Conservation (phyloP, 768 basidiomycete species). For the Rickenella mellea region DNA sequence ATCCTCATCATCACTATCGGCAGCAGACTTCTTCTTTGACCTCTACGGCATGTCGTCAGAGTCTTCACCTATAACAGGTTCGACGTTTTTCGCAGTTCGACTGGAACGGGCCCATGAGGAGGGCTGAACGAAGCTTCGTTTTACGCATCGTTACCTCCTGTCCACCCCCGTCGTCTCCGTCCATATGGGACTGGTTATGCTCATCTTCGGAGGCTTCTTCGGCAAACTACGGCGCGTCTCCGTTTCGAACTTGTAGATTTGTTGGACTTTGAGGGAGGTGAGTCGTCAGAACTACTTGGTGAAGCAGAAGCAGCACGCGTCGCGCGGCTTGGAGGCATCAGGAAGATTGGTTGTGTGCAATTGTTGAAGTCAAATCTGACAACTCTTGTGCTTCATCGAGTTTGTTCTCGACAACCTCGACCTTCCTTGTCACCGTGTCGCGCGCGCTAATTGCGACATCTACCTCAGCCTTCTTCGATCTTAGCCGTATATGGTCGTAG, state of each 20-base stretch:
- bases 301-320: conserved; percentile 47
- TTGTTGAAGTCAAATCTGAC: background rate
- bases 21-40: conserved; percentile 37
- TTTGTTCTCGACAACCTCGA: conserved; percentile 46
- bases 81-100: background rate
- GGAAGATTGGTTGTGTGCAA: background rate
- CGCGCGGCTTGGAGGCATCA: conserved; percentile 63
- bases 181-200: background rate
- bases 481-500: conserved; percentile 91
- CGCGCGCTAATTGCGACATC: conserved; percentile 83
- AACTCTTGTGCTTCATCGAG: background rate
- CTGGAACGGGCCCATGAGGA: background rate
- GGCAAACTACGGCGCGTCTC: conserved; percentile 43
- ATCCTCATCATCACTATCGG: conserved; percentile 17
- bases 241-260: conserved; percentile 39
- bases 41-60: conserved; percentile 35
- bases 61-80: conserved; percentile 25
- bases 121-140: no score
- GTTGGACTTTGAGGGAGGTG: background rate
- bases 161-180: background rate
- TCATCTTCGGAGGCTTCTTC: conserved; percentile 39
- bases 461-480: conserved; percentile 74
- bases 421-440: conserved; percentile 70
- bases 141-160: background rate
- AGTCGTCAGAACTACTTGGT: conserved; percentile 13